Percentiles rank a stretch among this genome's conserved stretches.
Conservation (phyloP, 495 filamentous ascomycete species). For the Penicillium mononematosum region DNA sequence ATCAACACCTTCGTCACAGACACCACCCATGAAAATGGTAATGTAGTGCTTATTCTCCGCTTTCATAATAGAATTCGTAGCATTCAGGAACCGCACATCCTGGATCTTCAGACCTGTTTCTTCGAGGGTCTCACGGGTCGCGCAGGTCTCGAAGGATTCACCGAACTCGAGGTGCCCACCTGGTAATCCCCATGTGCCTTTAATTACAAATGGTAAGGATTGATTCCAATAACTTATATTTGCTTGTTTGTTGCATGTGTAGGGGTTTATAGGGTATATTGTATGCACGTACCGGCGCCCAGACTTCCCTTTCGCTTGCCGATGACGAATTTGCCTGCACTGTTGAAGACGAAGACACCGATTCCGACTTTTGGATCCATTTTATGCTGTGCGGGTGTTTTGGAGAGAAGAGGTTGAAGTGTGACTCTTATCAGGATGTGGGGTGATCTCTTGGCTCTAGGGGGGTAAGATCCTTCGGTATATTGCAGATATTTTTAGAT, state of each 20-base stretch:
- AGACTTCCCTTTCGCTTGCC: conserved; percentile 38
- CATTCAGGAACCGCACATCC: conserved; percentile 48
- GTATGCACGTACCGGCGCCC: conserved; percentile 32
- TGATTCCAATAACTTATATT: background rate
- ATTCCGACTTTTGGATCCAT: conserved; percentile 34
- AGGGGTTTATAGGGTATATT: background rate
- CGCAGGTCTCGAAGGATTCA: conserved; percentile 57
- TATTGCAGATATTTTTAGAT: no score
- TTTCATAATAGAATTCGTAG: conserved; percentile 60
- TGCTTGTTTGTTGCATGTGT: background rate
- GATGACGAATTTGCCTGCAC: conserved; percentile 32
- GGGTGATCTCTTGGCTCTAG: background rate
- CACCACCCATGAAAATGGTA: conserved; percentile 59
- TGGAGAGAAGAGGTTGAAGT: background rate
- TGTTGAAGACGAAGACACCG: conserved; percentile 33
- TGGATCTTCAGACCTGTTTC: conserved; percentile 60
- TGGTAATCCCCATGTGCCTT: conserved; percentile 60
- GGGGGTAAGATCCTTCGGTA: no score
- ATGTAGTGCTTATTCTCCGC: conserved; percentile 60
- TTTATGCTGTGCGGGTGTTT: background rate
- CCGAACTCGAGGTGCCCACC: conserved; percentile 69
- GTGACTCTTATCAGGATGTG: background rate
- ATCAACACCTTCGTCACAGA: conserved; percentile 40
- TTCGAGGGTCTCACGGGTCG: conserved; percentile 62
- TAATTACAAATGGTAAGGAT: background rate